A percentile compares a stretch with the other conserved stretches of the same genome.
Evolutionary conservation across 2,329 filamentous ascomycete species (phyloP).

Genomic region (Blastomyces emzantsi): DNA sequence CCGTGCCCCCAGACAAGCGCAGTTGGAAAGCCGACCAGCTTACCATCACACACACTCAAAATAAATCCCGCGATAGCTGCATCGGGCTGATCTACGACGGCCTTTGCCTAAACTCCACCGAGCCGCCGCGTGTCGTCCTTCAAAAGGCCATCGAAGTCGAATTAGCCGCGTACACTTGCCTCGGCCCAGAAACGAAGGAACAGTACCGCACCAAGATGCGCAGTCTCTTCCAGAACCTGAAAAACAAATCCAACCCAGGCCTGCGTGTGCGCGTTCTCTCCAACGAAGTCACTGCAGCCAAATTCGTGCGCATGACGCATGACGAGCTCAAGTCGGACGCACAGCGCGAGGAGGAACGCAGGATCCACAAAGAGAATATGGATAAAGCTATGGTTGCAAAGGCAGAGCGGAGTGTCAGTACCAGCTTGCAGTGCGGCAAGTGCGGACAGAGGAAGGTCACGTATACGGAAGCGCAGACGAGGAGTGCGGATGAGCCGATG

Average conservation of each 20-base stretch:
- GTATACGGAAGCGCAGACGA: constrained; percentile 93
- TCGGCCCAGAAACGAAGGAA: constrained; percentile 58
- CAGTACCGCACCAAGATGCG: constrained; percentile 84
- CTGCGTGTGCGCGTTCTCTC: constrained; percentile 67
- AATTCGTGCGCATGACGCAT: constrained; percentile 77
- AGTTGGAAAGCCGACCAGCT: constrained; percentile 74
- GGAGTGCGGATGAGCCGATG: constrained; percentile 84
- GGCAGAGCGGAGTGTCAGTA: constrained; percentile 82
- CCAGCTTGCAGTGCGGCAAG: constrained; percentile 78
- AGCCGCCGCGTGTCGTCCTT: constrained; percentile 57
- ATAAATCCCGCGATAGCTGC: constrained; percentile 67
- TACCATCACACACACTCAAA: constrained; percentile 65
- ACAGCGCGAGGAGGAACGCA: constrained; percentile 64
- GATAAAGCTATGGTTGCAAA: constrained; percentile 92
- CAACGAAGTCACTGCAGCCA: constrained; percentile 60
- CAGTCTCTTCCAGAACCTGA: constrained; percentile 88
- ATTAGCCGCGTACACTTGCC: constrained; percentile 60
- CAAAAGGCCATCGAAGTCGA: constrained; percentile 62
- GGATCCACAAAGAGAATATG: constrained; percentile 86
- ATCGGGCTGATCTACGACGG: constrained; percentile 92
- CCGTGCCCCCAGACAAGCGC: constrained; percentile 62
- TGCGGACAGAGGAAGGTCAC: constrained; percentile 91
- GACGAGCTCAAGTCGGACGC: constrained; percentile 87
- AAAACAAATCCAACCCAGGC: constrained; percentile 76
- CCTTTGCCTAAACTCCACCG: constrained; percentile 59